phyloP scores from a whole-genome alignment of 2,329 filamentous ascomycete species.

The Knufia petricola region DNA sequence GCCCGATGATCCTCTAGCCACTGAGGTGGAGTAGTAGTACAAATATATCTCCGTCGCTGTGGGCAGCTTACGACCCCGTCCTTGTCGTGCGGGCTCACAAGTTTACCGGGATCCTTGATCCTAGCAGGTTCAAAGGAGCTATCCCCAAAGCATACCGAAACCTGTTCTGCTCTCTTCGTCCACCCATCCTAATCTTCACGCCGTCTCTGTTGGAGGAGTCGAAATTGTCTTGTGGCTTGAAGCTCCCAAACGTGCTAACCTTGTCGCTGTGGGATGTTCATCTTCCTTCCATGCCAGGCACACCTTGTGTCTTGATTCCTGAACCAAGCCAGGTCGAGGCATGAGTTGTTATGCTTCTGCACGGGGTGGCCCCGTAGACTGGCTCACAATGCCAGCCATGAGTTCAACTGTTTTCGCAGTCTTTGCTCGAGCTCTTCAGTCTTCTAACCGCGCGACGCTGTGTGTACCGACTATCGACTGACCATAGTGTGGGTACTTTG shows the following conservation, averaged over 20 bases:
- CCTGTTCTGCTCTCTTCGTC: not conserved
- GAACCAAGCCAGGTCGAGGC: conserved; percentile 4
- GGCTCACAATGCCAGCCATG: conserved; percentile 1
- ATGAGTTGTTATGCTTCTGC: not conserved
- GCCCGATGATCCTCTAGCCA: not conserved
- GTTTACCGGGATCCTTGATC: not conserved
- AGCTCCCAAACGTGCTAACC: not conserved
- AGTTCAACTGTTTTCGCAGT: not conserved
- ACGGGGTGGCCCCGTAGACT: not conserved
- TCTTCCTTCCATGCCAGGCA: conserved; percentile 7
- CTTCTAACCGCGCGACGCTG: not conserved
- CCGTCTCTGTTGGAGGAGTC: not conserved
- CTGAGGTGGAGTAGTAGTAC: not conserved
- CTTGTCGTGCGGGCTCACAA: too few relatives aligned
- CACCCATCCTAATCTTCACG: not conserved
- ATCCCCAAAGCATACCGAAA: not conserved
- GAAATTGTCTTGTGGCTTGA: not conserved
- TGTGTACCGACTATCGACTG: not conserved
- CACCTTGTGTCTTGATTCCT: not conserved
- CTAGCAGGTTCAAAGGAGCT: not conserved
- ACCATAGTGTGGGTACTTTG: not conserved
- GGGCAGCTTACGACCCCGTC: too few relatives aligned
- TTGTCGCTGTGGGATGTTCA: not conserved
- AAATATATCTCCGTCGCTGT: not conserved
- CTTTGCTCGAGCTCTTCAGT: not conserved